Conservation (phyloP, 495 filamentous ascomycete species). For the Thozetella sp. region DNA sequence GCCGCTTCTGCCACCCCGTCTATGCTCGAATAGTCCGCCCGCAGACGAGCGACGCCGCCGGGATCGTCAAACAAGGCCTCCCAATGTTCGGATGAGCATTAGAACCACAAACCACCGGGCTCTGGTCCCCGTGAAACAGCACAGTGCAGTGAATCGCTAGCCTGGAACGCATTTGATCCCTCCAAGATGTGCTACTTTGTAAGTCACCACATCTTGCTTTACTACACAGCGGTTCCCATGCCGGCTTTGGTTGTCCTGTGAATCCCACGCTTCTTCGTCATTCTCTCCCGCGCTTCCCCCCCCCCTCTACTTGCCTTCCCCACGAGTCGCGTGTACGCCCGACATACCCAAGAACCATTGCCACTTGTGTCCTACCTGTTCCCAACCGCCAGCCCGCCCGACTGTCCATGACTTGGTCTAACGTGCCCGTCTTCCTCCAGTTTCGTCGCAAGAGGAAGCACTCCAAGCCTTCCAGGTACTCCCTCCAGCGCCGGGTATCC, state of each 20-base stretch:
- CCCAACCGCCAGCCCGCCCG: no score
- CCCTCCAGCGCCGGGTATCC: slow-evolving; percentile 28
- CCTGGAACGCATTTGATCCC: background rate
- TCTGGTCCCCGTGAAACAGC: slow-evolving; percentile 1
- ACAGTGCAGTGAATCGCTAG: background rate
- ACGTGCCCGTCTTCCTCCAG: slow-evolving; percentile 4
- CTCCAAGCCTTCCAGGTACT: slow-evolving; percentile 8
- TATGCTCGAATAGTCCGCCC: background rate
- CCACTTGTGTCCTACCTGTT: background rate
- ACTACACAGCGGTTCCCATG: no score
- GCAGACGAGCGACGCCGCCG: background rate
- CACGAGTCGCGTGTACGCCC: no score
- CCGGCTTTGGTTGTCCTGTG: no score
- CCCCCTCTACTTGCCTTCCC: background rate
- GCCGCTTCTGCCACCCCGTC: background rate
- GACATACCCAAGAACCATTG: no score
- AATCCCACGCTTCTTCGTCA: no score
- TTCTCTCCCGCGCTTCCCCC: background rate
- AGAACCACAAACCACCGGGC: background rate
- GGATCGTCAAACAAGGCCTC: background rate
- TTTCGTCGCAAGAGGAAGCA: slow-evolving; percentile 14
- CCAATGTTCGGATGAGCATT: background rate
- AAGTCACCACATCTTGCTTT: no score
- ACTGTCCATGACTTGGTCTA: background rate
- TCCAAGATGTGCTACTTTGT: background rate